Percentiles rank a stretch among this genome's conserved stretches.
Conservation (phyloP, 345 rosid species). For the Streptanthus diversifolius region DNA sequence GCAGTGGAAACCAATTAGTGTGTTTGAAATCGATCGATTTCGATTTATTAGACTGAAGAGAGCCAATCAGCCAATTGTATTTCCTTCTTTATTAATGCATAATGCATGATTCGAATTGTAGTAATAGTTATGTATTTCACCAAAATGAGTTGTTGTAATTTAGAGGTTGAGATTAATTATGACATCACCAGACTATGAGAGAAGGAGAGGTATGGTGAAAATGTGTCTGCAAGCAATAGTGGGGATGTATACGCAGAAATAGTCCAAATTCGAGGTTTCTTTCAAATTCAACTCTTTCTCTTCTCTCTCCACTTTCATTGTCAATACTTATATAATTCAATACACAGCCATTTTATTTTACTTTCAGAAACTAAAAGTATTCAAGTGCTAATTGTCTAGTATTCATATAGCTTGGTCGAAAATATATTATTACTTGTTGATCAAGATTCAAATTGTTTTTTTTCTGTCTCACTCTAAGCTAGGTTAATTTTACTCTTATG, state of each 20-base stretch:
- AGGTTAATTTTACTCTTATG: background rate
- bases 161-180: conserved; percentile 3
- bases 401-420: background rate
- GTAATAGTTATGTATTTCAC: background rate
- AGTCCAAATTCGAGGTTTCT: conserved; percentile 33
- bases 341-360: background rate
- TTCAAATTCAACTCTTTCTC: conserved; percentile 20
- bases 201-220: conserved; percentile 29
- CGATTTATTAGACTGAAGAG: background rate
- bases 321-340: conserved; percentile 13
- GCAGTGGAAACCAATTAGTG: background rate
- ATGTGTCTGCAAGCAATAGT: conserved; percentile 30
- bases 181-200: conserved; percentile 8
- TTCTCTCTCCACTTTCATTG: background rate
- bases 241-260: conserved; percentile 10
- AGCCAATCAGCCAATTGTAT: background rate
- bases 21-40: background rate
- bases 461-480: background rate
- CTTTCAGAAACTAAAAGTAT: background rate
- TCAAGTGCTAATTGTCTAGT: background rate
- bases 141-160: background rate
- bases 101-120: background rate
- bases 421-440: background rate
- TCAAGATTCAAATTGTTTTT: background rate
- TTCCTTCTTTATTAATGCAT: background rate